These are phyloP conservation scores for Hypocreales sp. DNA, from an alignment of 2,329 filamentous ascomycete genomes.

Conservation along the genomic window DNA sequence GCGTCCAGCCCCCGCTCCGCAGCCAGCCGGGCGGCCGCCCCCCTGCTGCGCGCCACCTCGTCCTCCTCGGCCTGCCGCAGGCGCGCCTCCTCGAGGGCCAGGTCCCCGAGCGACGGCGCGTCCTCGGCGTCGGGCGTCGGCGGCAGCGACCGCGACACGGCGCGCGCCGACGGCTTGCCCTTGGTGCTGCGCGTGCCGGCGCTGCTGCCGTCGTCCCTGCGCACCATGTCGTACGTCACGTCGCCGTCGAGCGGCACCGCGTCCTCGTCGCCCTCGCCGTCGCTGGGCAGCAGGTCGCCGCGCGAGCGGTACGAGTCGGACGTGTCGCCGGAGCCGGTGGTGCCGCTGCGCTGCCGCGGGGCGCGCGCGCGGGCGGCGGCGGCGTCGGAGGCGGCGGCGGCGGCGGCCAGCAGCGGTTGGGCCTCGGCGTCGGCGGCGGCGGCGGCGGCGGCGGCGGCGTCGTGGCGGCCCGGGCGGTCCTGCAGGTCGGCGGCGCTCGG, in stretches of 20 bases:
- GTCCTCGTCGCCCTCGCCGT: slow-evolving; percentile 74
- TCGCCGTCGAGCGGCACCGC: slow-evolving; percentile 88
- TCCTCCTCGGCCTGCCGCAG: slow-evolving; percentile 35
- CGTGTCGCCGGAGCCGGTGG: slow-evolving; percentile 64
- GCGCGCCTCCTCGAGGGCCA: slow-evolving; percentile 36
- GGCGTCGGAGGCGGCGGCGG: slow-evolving; percentile 14
- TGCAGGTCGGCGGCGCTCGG: slow-evolving; percentile 83
- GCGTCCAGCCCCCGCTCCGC: slow-evolving; percentile 28
- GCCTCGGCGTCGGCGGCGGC: slow-evolving; percentile 34
- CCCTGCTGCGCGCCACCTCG: slow-evolving; percentile 34
- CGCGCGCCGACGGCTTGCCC: slow-evolving; percentile 32
- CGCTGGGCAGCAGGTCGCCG: slow-evolving; percentile 82
- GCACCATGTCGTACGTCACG: slow-evolving; percentile 69
- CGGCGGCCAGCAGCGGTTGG: slow-evolving; percentile 47
- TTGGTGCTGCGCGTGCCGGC: slow-evolving; percentile 38
- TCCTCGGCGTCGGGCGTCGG: slow-evolving; percentile 20
- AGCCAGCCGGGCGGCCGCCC: slow-evolving; percentile 35
- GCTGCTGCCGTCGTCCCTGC: slow-evolving; percentile 61
- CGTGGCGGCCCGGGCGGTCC: slow-evolving; percentile 55
- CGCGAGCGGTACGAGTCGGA: slow-evolving; percentile 76
- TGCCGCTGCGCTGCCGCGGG: slow-evolving; percentile 52
- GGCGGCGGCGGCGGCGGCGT: slow-evolving; percentile 35
- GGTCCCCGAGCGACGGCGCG: slow-evolving; percentile 31
- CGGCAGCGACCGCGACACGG: slow-evolving; percentile 20
- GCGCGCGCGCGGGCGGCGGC: slow-evolving; percentile 13